Evolutionary conservation across 805 yeast species (phyloP).

Genomic region (Starmerella apis): DNA sequence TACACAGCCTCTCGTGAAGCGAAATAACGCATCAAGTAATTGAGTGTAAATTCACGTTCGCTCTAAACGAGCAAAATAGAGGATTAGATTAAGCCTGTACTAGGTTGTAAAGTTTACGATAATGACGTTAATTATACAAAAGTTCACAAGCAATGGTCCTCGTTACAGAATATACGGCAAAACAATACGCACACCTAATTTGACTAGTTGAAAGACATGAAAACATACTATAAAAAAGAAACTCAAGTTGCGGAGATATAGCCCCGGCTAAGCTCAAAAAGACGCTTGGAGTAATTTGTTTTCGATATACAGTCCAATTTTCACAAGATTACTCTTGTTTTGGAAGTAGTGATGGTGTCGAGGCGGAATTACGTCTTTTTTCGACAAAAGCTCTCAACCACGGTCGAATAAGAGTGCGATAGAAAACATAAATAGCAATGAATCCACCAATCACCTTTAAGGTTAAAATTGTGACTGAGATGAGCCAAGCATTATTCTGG

Average conservation of each 20-base stretch:
- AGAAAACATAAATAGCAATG: slow-evolving; percentile 4
- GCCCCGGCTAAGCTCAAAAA: neutral
- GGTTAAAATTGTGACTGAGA: neutral
- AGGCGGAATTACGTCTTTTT: neutral
- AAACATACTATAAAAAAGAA: no score
- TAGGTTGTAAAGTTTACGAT: no score
- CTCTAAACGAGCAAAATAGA: no score
- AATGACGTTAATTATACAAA: no score
- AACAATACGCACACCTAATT: no score
- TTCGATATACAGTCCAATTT: neutral
- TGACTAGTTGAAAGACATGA: no score
- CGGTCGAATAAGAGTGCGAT: slow-evolving; percentile 5
- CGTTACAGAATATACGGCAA: no score
- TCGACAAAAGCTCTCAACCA: slow-evolving; percentile 1
- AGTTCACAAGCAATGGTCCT: no score
- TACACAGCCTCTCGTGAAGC: neutral
- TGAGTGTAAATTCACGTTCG: no score
- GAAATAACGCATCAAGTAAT: no score
- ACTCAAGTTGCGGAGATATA: no score
- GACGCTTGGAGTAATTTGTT: neutral
- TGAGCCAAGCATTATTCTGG: neutral
- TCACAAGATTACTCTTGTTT: slow-evolving; percentile 6
- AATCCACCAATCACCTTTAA: slow-evolving; percentile 1
- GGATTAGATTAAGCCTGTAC: no score
- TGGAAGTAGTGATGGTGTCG: neutral